Evolutionary conservation across 495 filamentous ascomycete species (phyloP).

Genomic region (Hypoxylon fragiforme): DNA sequence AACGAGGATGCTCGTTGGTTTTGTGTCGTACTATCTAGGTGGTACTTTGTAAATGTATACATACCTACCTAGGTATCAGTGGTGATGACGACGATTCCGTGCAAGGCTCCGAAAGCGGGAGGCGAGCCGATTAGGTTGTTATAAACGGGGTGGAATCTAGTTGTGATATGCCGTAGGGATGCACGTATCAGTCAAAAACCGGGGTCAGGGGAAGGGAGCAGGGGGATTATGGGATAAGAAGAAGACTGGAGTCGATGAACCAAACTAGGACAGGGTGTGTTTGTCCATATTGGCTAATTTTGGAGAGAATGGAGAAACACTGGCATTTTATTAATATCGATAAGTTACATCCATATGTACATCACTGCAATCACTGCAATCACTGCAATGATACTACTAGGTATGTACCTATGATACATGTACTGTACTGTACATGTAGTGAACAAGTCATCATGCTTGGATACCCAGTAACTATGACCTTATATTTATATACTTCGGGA

Average conservation of each 20-base stretch:
- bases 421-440: too few relatives aligned
- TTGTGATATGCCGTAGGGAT: conserved; percentile 30
- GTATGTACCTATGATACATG: too few relatives aligned
- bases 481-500: conserved; percentile 17
- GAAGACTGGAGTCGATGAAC: background rate
- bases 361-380: too few relatives aligned
- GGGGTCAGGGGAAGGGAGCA: conserved; percentile 18
- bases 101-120: conserved; percentile 42
- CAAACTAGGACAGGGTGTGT: conserved; percentile 13
- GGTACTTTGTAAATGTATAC: too few relatives aligned
- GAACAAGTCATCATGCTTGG: conserved; percentile 21
- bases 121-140: conserved; percentile 32
- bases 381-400: too few relatives aligned
- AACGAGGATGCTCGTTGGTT: conserved; percentile 18
- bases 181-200: conserved; percentile 27
- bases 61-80: conserved; percentile 14
- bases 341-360: too few relatives aligned
- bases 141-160: conserved; percentile 14
- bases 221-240: conserved; percentile 2
- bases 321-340: too few relatives aligned
- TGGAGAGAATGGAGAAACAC: conserved; percentile 11
- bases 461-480: too few relatives aligned
- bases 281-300: conserved; percentile 11
- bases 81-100: conserved; percentile 36
- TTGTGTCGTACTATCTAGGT: too few relatives aligned